A percentile compares a stretch with the other conserved stretches of the same genome.
phyloP scores from a whole-genome alignment of 108 stramenopile genomes.

The Pseudonitzschia pungens region DNA sequence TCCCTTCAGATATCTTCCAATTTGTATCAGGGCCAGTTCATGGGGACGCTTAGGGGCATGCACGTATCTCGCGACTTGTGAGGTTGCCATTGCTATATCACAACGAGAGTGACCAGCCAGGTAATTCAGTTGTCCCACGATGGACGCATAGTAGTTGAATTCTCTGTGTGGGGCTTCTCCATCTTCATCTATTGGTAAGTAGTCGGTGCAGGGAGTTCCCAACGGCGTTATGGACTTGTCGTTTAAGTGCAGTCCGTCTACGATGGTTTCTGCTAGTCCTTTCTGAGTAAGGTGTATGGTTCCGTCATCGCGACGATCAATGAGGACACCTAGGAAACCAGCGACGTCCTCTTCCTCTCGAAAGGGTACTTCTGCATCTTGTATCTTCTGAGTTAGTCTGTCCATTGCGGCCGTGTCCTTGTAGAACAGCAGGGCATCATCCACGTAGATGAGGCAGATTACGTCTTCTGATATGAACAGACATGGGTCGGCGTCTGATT shows the following conservation, averaged over 20 bases:
- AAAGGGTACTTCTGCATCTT: background rate
- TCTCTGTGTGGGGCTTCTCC: background rate
- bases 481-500: constrained; percentile 34
- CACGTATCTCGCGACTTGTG: constrained; percentile 48
- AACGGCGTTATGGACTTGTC: background rate
- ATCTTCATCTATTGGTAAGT: background rate
- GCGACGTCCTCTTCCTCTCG: constrained; percentile 31
- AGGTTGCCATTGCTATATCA: constrained; percentile 31
- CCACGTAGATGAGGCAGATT: constrained; percentile 28
- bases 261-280: constrained; percentile 25
- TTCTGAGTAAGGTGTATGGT: constrained; percentile 27
- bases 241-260: constrained; percentile 4
- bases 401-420: constrained; percentile 12
- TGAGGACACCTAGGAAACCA: constrained; percentile 45
- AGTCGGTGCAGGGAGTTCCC: background rate
- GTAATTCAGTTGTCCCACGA: constrained; percentile 43
- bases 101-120: constrained; percentile 18
- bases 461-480: constrained; percentile 39
- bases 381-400: constrained; percentile 5
- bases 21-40: constrained; percentile 36
- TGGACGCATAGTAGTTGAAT: constrained; percentile 26
- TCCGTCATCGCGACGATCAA: constrained; percentile 19
- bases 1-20: constrained; percentile 44
- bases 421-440: constrained; percentile 15
- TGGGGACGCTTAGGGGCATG: constrained; percentile 38